Conservation (phyloP, 2,329 filamentous ascomycete species). For the Sporothrix curviconia region DNA sequence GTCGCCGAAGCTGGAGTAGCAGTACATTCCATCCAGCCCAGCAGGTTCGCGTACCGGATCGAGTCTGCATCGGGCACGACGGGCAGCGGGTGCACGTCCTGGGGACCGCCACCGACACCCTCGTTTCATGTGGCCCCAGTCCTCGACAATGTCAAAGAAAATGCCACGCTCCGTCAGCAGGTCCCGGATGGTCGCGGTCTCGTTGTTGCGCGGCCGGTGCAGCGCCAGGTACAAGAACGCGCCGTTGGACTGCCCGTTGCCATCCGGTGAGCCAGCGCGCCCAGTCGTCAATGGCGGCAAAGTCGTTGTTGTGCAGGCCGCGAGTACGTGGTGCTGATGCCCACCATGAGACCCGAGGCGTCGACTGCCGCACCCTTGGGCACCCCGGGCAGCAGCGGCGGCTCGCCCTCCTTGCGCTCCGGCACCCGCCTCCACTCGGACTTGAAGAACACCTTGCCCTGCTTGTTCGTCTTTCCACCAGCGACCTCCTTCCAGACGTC, state of each 20-base stretch:
- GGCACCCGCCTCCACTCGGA: too few species aligned
- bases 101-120: not conserved
- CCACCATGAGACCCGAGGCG: slow-evolving; percentile 36
- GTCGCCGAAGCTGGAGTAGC: slow-evolving; percentile 3
- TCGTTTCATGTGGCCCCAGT: slow-evolving; percentile 19
- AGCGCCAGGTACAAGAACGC: slow-evolving; percentile 37
- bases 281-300: slow-evolving; percentile 37
- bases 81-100: not conserved
- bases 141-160: slow-evolving; percentile 26
- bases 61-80: slow-evolving; percentile 13
- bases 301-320: slow-evolving; percentile 34
- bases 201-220: slow-evolving; percentile 30
- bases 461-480: too few species aligned
- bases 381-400: not conserved
- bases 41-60: slow-evolving; percentile 18
- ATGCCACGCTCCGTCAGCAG: slow-evolving; percentile 33
- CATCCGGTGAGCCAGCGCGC: slow-evolving; percentile 40
- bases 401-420: not conserved
- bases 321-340: slow-evolving; percentile 37
- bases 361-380: slow-evolving; percentile 25
- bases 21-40: not conserved
- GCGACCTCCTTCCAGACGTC: too few species aligned
- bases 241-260: slow-evolving; percentile 35
- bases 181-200: slow-evolving; percentile 28
- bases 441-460: too few species aligned